Base-by-base conservation (phyloP, 305 asterid genomes). In the Fraxinus sp. region DNA sequence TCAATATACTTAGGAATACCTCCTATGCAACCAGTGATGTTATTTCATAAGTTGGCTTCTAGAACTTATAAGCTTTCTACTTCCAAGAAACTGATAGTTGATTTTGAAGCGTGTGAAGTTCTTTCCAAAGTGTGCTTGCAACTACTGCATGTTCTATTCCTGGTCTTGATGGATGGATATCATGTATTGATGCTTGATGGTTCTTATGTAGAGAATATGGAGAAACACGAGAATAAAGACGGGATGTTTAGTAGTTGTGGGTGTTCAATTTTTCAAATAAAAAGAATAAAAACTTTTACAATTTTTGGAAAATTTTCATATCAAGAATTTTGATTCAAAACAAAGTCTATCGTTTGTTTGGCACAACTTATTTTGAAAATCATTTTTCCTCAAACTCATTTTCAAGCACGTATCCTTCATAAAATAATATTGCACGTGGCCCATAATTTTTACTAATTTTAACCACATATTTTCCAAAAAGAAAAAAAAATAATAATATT, bases 1-100 rank as follows among this genome's bases (percentile, higher is more conserved):
- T 72, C 41, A 55, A 30, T 13, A 8, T 11, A 33, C 3, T 22
- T 26, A 8, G 52, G 30, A 52, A 73, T n/a, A 64, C 30, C 72
- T 20, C 72, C 32, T 62, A 24, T 20, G 30, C 16, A 62, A 62
- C 72, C 72, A 62, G 28, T 62, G 30, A 22, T 62, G 72, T 9
- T 8, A 62, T 62, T 18, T 18, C 32, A 22, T 62, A 62, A 20
- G 26, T 62, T 62, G 33, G 72, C 32, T 62, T 20, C 10, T 62
- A 7, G 33, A 62, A 20, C 14, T 62, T 13, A 22, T 62, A 24
- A 46, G 57, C 2, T 24, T 59, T 73, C 79, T 20, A 73, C 39
- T 37, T 39, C 28, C 75, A 41, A 78, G 72, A 28, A 80, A 59
- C 68, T 72, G 32, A 66, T 52, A 71, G 52, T 24, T 55, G 70